Evolutionary conservation across 345 rosid species (phyloP).

Genomic region (Triadica sebifera): DNA sequence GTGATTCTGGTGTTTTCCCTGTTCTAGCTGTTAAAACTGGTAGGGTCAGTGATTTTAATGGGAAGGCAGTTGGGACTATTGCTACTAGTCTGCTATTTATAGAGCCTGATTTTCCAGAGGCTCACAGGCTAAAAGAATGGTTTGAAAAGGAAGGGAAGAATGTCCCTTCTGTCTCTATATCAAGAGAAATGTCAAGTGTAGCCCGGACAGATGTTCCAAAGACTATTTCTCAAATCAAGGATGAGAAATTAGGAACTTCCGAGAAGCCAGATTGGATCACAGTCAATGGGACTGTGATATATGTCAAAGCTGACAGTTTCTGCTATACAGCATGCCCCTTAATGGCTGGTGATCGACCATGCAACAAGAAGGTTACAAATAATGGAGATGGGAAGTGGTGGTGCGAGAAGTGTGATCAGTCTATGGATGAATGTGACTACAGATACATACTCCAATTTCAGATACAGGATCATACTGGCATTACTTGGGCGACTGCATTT

Average conservation of each 20-base stretch:
- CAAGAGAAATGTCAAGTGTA: conserved; percentile 58
- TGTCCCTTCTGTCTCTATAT: conserved; percentile 58
- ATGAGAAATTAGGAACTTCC: conserved; percentile 86
- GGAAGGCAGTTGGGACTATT: conserved; percentile 78
- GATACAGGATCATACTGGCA: conserved; percentile 87
- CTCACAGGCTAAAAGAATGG: conserved; percentile 67
- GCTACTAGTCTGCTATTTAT: conserved; percentile 64
- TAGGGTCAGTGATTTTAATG: conserved; percentile 75
- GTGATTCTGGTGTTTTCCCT: conserved; percentile 76
- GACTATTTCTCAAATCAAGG: conserved; percentile 78
- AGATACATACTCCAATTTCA: conserved; percentile 82
- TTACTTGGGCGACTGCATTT: conserved; percentile 87
- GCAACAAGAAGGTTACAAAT: conserved; percentile 83
- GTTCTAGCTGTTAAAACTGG: conserved; percentile 76
- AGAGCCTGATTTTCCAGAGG: conserved; percentile 76
- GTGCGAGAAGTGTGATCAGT: conserved; percentile 75
- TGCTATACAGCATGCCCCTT: conserved; percentile 94
- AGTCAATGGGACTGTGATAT: conserved; percentile 59
- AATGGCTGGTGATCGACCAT: conserved; percentile 71
- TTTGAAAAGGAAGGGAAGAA: conserved; percentile 68
- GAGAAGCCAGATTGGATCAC: conserved; percentile 95
- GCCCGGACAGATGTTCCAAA: conserved; percentile 58
- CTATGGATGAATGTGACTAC: conserved; percentile 75
- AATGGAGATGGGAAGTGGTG: conserved; percentile 94
- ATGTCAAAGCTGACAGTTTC: conserved; percentile 69